A percentile compares a stretch with the other conserved stretches of the same genome.
Conservation (phyloP, 75 land plant genomes). For the Larix kaempferi region DNA sequence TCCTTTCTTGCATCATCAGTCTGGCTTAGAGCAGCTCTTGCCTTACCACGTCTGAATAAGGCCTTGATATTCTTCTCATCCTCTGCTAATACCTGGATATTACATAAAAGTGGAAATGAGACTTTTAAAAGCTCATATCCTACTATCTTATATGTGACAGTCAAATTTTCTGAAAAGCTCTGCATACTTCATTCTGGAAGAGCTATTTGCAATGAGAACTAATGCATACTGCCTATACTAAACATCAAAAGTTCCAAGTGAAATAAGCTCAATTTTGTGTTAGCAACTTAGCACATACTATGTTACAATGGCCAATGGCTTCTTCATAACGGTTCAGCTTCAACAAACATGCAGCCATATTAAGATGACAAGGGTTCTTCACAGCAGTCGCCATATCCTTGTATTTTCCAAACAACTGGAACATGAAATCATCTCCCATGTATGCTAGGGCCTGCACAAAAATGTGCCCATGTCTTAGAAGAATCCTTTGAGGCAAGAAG, state of each 20-base stretch:
- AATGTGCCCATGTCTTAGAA: neutral
- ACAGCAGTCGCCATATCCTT: conserved; percentile 97
- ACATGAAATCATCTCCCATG: conserved; percentile 99
- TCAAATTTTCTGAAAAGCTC: no score
- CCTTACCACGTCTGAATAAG: conserved; percentile 87
- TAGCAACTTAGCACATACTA: conserved; percentile 41
- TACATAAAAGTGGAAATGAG: no score
- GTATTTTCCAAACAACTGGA: conserved; percentile 98
- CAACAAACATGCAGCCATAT: conserved; percentile 92
- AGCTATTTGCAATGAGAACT: neutral
- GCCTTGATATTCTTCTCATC: conserved; percentile 95
- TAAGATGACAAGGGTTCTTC: conserved; percentile 95
- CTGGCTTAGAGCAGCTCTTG: conserved; percentile 84
- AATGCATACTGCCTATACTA: neutral
- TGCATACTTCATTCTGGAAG: neutral
- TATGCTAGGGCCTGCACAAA: conserved; percentile 81
- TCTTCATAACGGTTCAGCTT: conserved; percentile 81
- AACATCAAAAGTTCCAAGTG: neutral
- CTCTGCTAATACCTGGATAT: conserved; percentile 74
- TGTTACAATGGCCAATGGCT: conserved; percentile 89
- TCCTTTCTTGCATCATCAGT: conserved; percentile 90
- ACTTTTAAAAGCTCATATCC: no score
- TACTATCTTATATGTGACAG: no score
- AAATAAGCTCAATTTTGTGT: neutral
- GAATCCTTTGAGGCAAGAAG: neutral